Conservation (phyloP, 2,329 filamentous ascomycete genomes). For the Colletotrichum orbiculare region DNA sequence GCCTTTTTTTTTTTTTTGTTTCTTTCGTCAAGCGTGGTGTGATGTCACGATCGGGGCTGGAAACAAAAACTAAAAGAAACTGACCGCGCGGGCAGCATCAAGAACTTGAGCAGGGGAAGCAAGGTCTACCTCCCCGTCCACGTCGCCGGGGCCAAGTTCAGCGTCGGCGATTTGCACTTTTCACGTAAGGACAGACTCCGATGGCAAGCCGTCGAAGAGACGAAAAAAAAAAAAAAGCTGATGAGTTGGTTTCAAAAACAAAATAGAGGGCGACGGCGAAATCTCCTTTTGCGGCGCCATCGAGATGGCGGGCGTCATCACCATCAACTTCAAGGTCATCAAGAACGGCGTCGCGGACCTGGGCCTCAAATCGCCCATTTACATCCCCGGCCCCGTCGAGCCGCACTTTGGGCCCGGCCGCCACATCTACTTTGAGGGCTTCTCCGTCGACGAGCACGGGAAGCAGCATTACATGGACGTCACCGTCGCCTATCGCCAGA, state of each 20-base stretch:
- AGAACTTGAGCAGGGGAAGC: conserved; percentile 81
- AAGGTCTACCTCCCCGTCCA: conserved; percentile 92
- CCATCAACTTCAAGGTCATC: conserved; percentile 89
- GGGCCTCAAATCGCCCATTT: conserved; percentile 85
- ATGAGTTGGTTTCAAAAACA: too few species aligned
- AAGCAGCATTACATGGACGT: conserved; percentile 92
- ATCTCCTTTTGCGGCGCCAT: conserved; percentile 92
- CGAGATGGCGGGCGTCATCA: conserved; percentile 93
- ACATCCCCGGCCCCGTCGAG: conserved; percentile 87
- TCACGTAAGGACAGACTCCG: conserved; percentile 58
- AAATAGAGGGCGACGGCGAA: conserved; percentile 82
- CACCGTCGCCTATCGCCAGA: conserved; percentile 87
- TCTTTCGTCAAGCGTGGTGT: too few species aligned
- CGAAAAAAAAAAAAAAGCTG: background rate
- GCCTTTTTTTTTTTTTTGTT: background rate
- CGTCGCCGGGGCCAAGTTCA: conserved; percentile 88
- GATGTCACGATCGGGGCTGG: background rate
- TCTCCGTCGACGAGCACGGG: conserved; percentile 87
- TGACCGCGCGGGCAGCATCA: conserved; percentile 63
- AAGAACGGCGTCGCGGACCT: conserved; percentile 81
- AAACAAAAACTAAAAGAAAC: background rate
- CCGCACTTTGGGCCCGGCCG: conserved; percentile 86
- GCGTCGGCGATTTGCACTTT: conserved; percentile 89
- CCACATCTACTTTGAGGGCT: conserved; percentile 89
- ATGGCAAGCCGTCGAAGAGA: too few species aligned